Base-by-base conservation (phyloP, 345 rosid species). In the Populus davidiana region DNA sequence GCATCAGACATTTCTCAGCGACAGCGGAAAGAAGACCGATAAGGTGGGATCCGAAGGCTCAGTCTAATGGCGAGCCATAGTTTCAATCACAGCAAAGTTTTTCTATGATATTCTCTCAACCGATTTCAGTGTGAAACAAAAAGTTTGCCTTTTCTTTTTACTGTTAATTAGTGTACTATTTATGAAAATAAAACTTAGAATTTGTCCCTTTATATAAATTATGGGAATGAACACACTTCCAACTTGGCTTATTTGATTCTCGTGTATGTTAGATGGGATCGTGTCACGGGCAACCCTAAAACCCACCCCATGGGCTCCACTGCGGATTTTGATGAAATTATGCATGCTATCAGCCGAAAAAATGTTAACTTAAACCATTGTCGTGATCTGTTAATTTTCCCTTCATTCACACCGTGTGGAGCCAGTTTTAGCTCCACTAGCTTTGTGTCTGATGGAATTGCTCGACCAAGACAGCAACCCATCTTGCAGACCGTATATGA, bases 361-460 rank as follows among this genome's bases (percentile, higher is more conserved):
- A 67, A 49, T 5, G 8, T 31, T 29, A 31, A 35, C 18, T 23
- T 44, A 36, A 17, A 62, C 17, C 54, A 31, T 70, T 72, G 78
- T 73, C 80, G 64, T 31, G n/a, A 47, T 63, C 52, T 72, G 68
- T 36, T 36, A 63, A 52, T 65, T 62, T 77, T 82, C 71, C 75
- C 52, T 63, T 9, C 25, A 35, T 85, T 83, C 88, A 81, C 76
- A 83, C 75, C 27, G 14, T 68, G 85, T 69, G 74, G 80, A 71
- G 61, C 67, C 70, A 73, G 47, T 59, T 39, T 33, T 35, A 41
- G 14, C 8, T 73, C 27, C 64, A n/a, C 29, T n/a, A 56, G 63
- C 63, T 4, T 13, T 8, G 23, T 43, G 11, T 17, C 23, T 50
- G 17, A 25, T 59, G 6, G 39, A 23, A 39, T 70, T 75, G 49